A percentile compares a stretch with the other conserved stretches of the same genome.
These are phyloP conservation scores for Gymnopus androsaceus DNA, from an alignment of 1,284 basidiomycete species.

Conservation along the genomic window DNA sequence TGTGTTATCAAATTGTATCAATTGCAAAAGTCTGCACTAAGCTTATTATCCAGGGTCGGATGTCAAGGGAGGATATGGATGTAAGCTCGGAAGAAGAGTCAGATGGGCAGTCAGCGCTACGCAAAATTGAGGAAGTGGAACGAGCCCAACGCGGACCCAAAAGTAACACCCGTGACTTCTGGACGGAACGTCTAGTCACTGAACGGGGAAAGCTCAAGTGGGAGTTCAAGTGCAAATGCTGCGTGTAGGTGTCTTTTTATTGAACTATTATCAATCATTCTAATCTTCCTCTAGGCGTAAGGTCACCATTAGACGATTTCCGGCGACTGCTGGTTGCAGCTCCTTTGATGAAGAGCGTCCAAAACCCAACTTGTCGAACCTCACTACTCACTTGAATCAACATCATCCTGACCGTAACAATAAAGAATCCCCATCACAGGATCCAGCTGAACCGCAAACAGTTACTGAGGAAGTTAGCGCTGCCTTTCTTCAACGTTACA, in stretches of 20 bases:
- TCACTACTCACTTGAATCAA: conserved; percentile 23
- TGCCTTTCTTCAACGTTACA: conserved; percentile 25
- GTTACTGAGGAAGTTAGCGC: conserved; percentile 16
- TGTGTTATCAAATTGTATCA: not conserved
- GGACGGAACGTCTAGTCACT: conserved; percentile 14
- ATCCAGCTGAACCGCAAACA: not conserved
- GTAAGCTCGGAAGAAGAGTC: conserved; percentile 20
- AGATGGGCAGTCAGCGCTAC: conserved; percentile 23
- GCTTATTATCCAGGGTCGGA: not conserved
- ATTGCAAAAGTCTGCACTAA: not conserved
- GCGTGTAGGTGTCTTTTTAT: conserved; percentile 15
- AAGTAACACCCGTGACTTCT: conserved; percentile 23
- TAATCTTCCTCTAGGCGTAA: conserved; percentile 9
- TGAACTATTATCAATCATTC: not conserved
- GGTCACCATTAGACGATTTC: conserved; percentile 13
- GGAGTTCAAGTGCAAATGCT: conserved; percentile 25
- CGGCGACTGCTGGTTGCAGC: not conserved
- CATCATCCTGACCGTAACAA: not conserved
- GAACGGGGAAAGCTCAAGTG: conserved; percentile 17
- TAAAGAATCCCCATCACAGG: not conserved
- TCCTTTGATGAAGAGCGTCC: conserved; percentile 24
- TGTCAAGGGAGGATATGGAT: not conserved
- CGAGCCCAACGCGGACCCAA: conserved; percentile 18
- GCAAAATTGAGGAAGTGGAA: conserved; percentile 18
- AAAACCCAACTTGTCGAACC: conserved; percentile 28